A percentile compares a stretch with the other conserved stretches of the same genome.
These are phyloP conservation scores for Fusarium sp. DNA, from an alignment of 2,329 filamentous ascomycete species.

Conservation along the genomic window DNA sequence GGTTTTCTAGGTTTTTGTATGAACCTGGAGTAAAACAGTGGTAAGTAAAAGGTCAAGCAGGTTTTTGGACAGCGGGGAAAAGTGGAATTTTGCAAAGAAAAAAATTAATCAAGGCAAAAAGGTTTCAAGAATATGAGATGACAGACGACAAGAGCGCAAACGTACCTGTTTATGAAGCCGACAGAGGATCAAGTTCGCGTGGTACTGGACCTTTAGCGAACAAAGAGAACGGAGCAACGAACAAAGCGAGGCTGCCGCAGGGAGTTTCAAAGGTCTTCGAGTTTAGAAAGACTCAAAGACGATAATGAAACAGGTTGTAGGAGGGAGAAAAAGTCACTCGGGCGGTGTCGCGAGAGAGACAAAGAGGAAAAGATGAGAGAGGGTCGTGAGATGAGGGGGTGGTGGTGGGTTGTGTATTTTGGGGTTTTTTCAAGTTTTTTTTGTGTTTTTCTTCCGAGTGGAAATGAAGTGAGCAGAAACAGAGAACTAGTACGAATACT, in stretches of 20 bases:
- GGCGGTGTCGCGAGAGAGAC: slow-evolving; percentile 49
- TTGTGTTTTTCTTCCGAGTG: slow-evolving; percentile 62
- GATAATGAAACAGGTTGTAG: slow-evolving; percentile 26
- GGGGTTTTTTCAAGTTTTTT: slow-evolving; percentile 70
- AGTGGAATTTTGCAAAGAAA: background rate
- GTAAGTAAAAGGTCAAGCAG: slow-evolving; percentile 28
- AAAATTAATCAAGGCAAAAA: slow-evolving; percentile 1
- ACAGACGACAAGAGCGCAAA: slow-evolving; percentile 14
- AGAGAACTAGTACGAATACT: slow-evolving; percentile 69
- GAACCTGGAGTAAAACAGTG: slow-evolving; percentile 27
- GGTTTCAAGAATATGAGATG: slow-evolving; percentile 20
- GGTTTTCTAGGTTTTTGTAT: slow-evolving; percentile 29
- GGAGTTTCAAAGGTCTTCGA: slow-evolving; percentile 42
- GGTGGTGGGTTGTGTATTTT: slow-evolving; percentile 58
- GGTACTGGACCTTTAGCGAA: slow-evolving; percentile 43
- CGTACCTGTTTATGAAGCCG: slow-evolving; percentile 40
- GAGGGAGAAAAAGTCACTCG: slow-evolving; percentile 40
- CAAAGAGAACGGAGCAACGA: slow-evolving; percentile 46
- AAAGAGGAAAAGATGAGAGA: slow-evolving; percentile 29
- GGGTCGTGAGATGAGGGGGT: slow-evolving; percentile 39
- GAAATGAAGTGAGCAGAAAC: slow-evolving; percentile 66
- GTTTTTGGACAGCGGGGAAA: slow-evolving; percentile 11
- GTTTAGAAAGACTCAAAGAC: slow-evolving; percentile 42
- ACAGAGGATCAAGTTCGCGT: slow-evolving; percentile 43
- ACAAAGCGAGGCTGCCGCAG: slow-evolving; percentile 46